A percentile compares a stretch with the other conserved stretches of the same genome.
phyloP scores from a whole-genome alignment of 345 rosid genomes.

The Populus ilicifolia region DNA sequence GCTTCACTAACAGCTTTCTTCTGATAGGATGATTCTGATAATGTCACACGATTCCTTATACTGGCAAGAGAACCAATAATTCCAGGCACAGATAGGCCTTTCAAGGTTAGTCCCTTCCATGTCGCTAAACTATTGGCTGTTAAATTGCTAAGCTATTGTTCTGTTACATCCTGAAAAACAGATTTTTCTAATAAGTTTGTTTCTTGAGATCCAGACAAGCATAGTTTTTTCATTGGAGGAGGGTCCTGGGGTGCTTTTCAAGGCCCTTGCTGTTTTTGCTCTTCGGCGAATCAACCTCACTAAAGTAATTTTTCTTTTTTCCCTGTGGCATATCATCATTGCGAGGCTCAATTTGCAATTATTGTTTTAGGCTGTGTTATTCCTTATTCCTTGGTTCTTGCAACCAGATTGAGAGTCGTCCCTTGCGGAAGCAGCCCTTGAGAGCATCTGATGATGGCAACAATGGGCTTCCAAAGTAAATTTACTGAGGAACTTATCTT shows the following conservation, averaged over 20 bases:
- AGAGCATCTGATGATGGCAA: slow-evolving; percentile 56
- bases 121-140: background rate
- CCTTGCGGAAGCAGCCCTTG: slow-evolving; percentile 59
- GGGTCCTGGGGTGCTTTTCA: slow-evolving; percentile 96
- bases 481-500: slow-evolving; percentile 1
- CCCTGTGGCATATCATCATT: background rate
- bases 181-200: slow-evolving; percentile 7
- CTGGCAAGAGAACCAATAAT: slow-evolving; percentile 98
- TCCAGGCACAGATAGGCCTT: slow-evolving; percentile 77
- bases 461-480: slow-evolving; percentile 51
- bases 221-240: slow-evolving; percentile 94
- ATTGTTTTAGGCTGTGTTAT: slow-evolving; percentile 1
- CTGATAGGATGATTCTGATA: slow-evolving; percentile 73
- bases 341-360: background rate
- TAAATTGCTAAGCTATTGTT: background rate
- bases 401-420: slow-evolving; percentile 92
- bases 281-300: slow-evolving; percentile 83
- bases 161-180: background rate
- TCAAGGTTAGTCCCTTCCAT: slow-evolving; percentile 61
- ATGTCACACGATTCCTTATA: slow-evolving; percentile 90
- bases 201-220: slow-evolving; percentile 60
- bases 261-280: slow-evolving; percentile 98
- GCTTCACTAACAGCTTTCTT: slow-evolving; percentile 3
- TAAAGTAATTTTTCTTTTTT: slow-evolving; percentile 37
- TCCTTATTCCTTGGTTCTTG: slow-evolving; percentile 7